Percentiles rank a stretch among this genome's conserved stretches.
Evolutionary conservation across 2,329 filamentous ascomycete genomes (phyloP).

Genomic region (Tricladium varicosporioides): DNA sequence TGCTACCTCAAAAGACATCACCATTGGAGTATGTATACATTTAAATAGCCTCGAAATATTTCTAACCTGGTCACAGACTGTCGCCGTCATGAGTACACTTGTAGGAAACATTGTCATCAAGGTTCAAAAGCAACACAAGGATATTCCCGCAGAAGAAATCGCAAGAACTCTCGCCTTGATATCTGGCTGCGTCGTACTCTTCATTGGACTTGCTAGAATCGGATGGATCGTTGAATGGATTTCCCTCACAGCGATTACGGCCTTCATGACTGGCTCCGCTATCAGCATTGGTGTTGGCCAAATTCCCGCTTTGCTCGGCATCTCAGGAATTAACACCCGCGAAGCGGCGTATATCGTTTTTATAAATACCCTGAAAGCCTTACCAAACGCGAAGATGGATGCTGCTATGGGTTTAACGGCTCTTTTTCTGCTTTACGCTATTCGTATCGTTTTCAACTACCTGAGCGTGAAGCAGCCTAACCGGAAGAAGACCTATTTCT

Average conservation of each 20-base stretch:
- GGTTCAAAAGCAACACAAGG: constrained; percentile 54
- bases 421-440: constrained; percentile 71
- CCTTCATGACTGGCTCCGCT: constrained; percentile 96
- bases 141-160: constrained; percentile 62
- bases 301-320: constrained; percentile 77
- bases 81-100: constrained; percentile 91
- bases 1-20: constrained; percentile 97
- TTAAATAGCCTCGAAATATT: not conserved
- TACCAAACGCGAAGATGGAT: constrained; percentile 67
- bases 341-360: constrained; percentile 79
- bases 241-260: constrained; percentile 82
- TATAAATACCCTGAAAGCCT: constrained; percentile 75
- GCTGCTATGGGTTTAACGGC: constrained; percentile 84
- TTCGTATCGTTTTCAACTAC: constrained; percentile 63
- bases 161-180: constrained; percentile 79
- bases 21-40: constrained; percentile 71
- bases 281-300: constrained; percentile 86
- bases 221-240: constrained; percentile 95
- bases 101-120: constrained; percentile 77
- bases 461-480: constrained; percentile 67
- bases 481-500: constrained; percentile 77
- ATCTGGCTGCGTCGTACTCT: constrained; percentile 71
- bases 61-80: constrained; percentile 56
- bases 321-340: constrained; percentile 65
- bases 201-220: constrained; percentile 73